Conservation (phyloP, 257 asterid species). For the Solanum etuberosum region DNA sequence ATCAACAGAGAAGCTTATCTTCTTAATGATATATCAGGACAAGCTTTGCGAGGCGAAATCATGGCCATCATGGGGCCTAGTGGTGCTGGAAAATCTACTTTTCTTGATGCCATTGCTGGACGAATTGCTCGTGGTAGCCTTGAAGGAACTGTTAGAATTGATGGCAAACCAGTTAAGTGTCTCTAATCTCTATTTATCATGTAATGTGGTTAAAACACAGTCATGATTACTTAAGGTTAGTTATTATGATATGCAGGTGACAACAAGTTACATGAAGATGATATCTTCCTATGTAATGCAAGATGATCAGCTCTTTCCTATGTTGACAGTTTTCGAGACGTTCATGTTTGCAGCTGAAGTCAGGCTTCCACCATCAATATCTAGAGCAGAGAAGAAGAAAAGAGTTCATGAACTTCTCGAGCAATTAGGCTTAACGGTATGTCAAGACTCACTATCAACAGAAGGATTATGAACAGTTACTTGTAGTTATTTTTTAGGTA, state of each 20-base stretch:
- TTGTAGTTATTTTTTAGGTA: not conserved
- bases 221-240: not conserved
- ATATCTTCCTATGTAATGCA: conserved; percentile 87
- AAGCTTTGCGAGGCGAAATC: conserved; percentile 65
- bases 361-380: conserved; percentile 72
- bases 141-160: conserved; percentile 71
- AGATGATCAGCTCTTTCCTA: conserved; percentile 86
- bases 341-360: conserved; percentile 88
- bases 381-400: conserved; percentile 61
- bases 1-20: conserved; percentile 61
- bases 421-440: conserved; percentile 72
- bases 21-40: conserved; percentile 73
- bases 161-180: conserved; percentile 57
- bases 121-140: conserved; percentile 85
- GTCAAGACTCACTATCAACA: not conserved
- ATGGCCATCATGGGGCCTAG: conserved; percentile 93
- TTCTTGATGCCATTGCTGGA: conserved; percentile 86
- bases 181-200: not conserved
- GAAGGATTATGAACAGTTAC: not conserved
- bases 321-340: conserved; percentile 78
- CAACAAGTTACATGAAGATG: conserved; percentile 88
- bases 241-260: conserved; percentile 41
- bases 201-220: not conserved
- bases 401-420: conserved; percentile 61
- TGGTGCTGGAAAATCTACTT: conserved; percentile 85